These are phyloP conservation scores for Novymonas esmeraldas DNA, from an alignment of 208 protist species.

Conservation along the genomic window DNA sequence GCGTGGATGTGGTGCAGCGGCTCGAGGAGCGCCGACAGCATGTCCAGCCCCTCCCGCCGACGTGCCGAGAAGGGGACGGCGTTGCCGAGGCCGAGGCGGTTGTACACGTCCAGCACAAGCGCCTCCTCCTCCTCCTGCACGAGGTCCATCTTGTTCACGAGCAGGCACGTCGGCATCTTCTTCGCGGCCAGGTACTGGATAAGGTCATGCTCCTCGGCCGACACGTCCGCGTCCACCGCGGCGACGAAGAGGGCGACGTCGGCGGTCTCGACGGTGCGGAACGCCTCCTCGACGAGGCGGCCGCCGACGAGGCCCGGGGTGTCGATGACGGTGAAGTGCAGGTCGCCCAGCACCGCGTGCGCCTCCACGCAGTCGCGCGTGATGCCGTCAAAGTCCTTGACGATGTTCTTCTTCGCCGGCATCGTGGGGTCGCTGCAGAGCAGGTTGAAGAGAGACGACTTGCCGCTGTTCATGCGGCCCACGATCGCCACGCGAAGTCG, in stretches of 20 bases:
- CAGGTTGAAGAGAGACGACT: conserved; percentile 92
- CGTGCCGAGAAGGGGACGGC: conserved; percentile 78
- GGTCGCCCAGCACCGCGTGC: conserved; percentile 58
- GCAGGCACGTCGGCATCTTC: conserved; percentile 67
- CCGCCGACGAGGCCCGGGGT: conserved; percentile 86
- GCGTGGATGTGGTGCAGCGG: conserved; percentile 83
- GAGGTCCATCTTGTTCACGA: conserved; percentile 93
- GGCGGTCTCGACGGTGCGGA: conserved; percentile 83
- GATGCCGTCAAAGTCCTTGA: conserved; percentile 89
- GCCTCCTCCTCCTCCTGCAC: conserved; percentile 60
- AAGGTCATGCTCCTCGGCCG: conserved; percentile 68
- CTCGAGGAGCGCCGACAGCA: conserved; percentile 69
- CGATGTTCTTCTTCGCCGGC: conserved; percentile 60
- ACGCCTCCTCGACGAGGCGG: conserved; percentile 80
- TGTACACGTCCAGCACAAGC: conserved; percentile 63
- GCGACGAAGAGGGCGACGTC: conserved; percentile 85
- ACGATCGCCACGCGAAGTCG: conserved; percentile 86
- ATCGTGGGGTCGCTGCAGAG: conserved; percentile 71
- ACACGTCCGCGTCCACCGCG: conserved; percentile 67
- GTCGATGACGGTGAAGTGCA: conserved; percentile 91
- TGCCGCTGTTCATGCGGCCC: conserved; percentile 90
- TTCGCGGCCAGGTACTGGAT: conserved; percentile 70
- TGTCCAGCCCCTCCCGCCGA: conserved; percentile 69
- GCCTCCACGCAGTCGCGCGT: conserved; percentile 90
- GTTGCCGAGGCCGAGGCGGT: conserved; percentile 67